A percentile compares a stretch with the other conserved stretches of the same genome.
Conservation (phyloP, 2,329 filamentous ascomycete species). For the Graphiopsis chlorocephala region DNA sequence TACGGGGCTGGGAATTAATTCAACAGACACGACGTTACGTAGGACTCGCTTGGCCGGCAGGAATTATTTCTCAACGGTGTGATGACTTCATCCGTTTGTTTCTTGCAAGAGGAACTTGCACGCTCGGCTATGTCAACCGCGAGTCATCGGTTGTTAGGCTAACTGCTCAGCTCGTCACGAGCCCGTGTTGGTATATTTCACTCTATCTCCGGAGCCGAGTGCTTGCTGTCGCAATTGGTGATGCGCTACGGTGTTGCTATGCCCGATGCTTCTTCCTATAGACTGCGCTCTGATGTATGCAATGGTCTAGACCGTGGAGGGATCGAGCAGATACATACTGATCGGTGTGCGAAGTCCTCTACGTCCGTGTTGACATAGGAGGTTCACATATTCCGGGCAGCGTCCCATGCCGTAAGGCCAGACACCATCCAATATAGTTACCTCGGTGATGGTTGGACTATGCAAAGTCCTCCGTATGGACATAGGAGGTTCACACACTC, state of each 20-base stretch:
- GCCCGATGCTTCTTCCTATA: not conserved
- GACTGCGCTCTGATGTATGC: not conserved
- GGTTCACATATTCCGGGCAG: not conserved
- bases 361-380: not conserved
- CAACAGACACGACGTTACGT: not conserved
- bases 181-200: not conserved
- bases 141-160: not conserved
- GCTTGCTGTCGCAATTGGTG: not conserved
- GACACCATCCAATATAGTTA: not conserved
- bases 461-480: not conserved
- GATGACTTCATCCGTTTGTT: not conserved
- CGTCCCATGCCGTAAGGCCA: not conserved
- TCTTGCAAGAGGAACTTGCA: not conserved
- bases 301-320: not conserved
- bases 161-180: not conserved
- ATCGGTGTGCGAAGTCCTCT: not conserved
- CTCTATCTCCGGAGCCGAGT: not conserved
- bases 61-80: not conserved
- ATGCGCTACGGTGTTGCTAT: slow-evolving; percentile 1
- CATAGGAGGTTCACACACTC: too few species aligned
- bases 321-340: not conserved
- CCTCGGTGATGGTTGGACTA: not conserved
- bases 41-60: not conserved
- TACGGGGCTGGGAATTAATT: not conserved
- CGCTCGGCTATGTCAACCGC: not conserved